Base-by-base conservation (phyloP, 1,284 basidiomycete genomes). In the Ceratobasidium sp. region DNA sequence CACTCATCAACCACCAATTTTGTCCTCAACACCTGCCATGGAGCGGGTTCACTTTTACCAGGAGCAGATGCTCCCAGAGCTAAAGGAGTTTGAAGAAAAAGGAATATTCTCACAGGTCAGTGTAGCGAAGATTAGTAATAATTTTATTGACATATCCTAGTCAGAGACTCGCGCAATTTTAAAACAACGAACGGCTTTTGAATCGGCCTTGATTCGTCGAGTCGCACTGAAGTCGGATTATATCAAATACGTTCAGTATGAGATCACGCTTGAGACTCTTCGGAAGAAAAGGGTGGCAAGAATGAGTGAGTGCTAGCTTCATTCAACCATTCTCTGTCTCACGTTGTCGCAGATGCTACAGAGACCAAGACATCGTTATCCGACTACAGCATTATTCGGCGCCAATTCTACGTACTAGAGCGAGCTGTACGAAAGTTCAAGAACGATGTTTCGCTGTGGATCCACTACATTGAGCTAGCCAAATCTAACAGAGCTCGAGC, bases 11-110 rank as follows among this genome's bases (percentile, higher is more conserved):
- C 52, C 66, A 56, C 50, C 48, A 66, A 75, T 75, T 75, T 75
- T 75, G 13, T 15, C 26, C 7, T 33, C 0, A 20, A 44, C 73
- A 38, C 65, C 69, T 69, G 82, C 38, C 66, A 97, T 97, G 96
- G 96, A 98, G 88, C 91, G 96, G 80, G 96, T 98, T 0, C 94
- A 97, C 82, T 97, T 94, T 82, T 92, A 97, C 86, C 94, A 97
- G 84, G 96, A 98, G 91, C 92, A 96, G 87, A 97, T 97, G 90
- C 93, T 98, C 89, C 91, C 94, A 77, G 96, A 98, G 91, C 93
- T 99, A 82, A 96, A 96, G 86, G 96, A 98, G 85, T 89, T 98
- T 33, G 92, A 95, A 81, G 91, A 96, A 82, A 96, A 94, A 85
- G 91, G 91, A 79, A 86, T 98, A 77, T 98, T 99, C 85, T 92